phyloP scores from a whole-genome alignment of 2,329 filamentous ascomycete genomes.

The Diplodia scrobiculata region DNA sequence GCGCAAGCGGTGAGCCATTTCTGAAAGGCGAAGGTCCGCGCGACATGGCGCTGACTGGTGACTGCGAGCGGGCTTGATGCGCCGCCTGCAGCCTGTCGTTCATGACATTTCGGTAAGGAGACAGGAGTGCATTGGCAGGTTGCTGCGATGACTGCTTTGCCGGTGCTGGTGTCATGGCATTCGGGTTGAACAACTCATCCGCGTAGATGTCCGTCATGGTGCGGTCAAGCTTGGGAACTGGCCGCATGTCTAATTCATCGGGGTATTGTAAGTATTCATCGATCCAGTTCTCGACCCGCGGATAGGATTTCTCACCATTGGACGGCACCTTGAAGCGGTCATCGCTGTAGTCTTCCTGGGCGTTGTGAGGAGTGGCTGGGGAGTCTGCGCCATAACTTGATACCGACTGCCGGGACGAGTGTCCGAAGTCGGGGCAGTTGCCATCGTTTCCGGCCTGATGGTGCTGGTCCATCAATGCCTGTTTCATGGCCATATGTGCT shows the following conservation, averaged over 20 bases:
- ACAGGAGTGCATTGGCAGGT: conserved; percentile 53
- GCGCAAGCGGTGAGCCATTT: conserved; percentile 59
- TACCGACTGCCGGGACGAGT: conserved; percentile 60
- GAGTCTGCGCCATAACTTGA: conserved; percentile 64
- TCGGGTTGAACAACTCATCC: conserved; percentile 82
- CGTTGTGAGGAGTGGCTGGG: conserved; percentile 62
- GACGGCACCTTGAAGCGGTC: conserved; percentile 55
- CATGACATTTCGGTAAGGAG: conserved; percentile 63
- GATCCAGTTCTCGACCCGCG: conserved; percentile 53
- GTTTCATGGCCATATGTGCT: conserved; percentile 63
- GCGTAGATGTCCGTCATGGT: conserved; percentile 84
- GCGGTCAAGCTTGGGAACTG: conserved; percentile 73
- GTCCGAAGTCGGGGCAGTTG: conserved; percentile 54
- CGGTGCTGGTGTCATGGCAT: conserved; percentile 60
- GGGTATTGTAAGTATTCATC: conserved; percentile 69
- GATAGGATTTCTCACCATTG: conserved; percentile 56
- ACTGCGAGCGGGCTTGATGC: conserved; percentile 67
- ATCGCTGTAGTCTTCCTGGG: conserved; percentile 51
- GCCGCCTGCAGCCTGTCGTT: conserved; percentile 76
- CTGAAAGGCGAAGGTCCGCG: conserved; percentile 82
- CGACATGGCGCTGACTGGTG: conserved; percentile 55
- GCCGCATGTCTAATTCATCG: conserved; percentile 57
- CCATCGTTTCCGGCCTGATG: conserved; percentile 49
- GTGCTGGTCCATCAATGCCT: conserved; percentile 57
- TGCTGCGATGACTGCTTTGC: conserved; percentile 46